phyloP scores from a whole-genome alignment of 2,329 filamentous ascomycete species.

The Knufia fluminis region DNA sequence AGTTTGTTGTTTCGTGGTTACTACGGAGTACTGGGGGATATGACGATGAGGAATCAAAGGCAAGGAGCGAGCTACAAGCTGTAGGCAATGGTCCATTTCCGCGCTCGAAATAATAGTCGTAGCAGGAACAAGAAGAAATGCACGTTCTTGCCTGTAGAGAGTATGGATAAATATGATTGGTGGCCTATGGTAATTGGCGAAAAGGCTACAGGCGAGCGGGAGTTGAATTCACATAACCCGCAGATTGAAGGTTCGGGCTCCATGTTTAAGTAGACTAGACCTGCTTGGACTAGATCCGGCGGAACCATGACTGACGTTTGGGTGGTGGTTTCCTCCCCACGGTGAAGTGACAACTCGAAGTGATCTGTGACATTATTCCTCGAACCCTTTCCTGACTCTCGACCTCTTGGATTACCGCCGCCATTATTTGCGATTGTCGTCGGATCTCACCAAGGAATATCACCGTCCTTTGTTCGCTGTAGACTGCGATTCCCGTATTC shows the following conservation, averaged over 20 bases:
- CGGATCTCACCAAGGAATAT: not conserved
- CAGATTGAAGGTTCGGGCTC: not conserved
- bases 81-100: too few species aligned
- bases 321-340: not conserved
- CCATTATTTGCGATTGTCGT: not conserved
- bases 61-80: too few species aligned
- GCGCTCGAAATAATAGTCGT: too few species aligned
- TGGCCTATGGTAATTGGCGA: not conserved
- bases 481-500: not conserved
- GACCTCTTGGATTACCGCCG: not conserved
- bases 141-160: too few species aligned
- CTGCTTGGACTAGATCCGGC: not conserved
- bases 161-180: not conserved
- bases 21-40: too few species aligned
- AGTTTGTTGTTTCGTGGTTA: not conserved
- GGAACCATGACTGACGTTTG: conserved; percentile 1
- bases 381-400: not conserved
- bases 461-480: not conserved
- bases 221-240: not conserved
- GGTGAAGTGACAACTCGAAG: not conserved
- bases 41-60: not conserved
- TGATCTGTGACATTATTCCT: too few species aligned
- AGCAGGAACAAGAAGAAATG: too few species aligned
- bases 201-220: not conserved
- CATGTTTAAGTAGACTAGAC: not conserved